Base-by-base conservation (phyloP, 768 basidiomycete genomes). In the Agaricus sinodeliciosus region DNA sequence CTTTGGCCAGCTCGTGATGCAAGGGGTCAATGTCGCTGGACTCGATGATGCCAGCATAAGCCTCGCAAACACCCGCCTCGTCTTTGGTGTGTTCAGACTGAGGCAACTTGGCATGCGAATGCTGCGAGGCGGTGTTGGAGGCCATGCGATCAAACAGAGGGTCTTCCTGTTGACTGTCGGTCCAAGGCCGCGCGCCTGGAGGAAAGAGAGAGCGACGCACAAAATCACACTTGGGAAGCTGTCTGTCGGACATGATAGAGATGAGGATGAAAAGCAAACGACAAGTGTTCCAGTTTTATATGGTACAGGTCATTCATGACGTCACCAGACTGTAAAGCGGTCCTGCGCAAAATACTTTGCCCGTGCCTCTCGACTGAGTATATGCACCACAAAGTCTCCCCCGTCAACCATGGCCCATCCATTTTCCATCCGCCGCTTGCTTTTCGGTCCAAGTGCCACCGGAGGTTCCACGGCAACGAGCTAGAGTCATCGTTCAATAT, bases 401-500 rank as follows among this genome's bases (percentile, higher is more conserved):
- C 80, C 86, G 63, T 93, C 90, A 43, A 93, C 70, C 82, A 92
- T 81, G 2, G 84, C 85, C 90, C 90, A 93, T 22, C 86, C 87
- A 49, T 84, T 83, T 57, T 78, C 75, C 54, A 74, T 73, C 26
- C 77, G 71, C 31, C 77, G 76, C 62, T 81, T 82, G 27, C 78
- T 71, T 54, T 87, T 89, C 16, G 80, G 78, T 3, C 85, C 80
- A 11, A 90, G 69, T 12, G 72, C 63, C 27, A 89, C 60, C 9
- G 82, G 81, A 1, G 87, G 85, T 11, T 78, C 67, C 54, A 72
- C 66, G 22, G 70, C 72, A 48, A 87, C 67, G 15, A 90, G 69
- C 88, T 90, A 39, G 27, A 54, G 9, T 41, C 35, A 41, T 5
- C 43, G 27, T 16, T 40, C 34, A 22, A n/a, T 28, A 51, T 44